Base-by-base conservation (phyloP, 179 eudicot species). In the Beta corolliflora region DNA sequence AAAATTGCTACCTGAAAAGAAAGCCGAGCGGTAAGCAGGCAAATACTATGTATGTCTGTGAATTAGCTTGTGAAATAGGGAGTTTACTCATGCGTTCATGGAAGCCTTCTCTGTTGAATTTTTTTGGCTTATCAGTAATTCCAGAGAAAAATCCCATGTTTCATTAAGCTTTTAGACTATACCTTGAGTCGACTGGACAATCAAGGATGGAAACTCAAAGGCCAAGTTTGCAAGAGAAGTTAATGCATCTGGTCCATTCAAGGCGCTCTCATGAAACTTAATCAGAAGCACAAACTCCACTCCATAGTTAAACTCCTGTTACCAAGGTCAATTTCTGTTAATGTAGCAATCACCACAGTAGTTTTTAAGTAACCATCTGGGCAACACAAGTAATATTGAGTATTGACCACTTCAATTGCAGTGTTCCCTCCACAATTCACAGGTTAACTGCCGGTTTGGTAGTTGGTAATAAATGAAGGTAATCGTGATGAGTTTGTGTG, bases 131-230 rank as follows among this genome's bases (percentile, higher is more conserved):
- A 44, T 36, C 10, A 4, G 23, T 75, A 44, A 59, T 19, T 48
- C 53, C 9, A 29, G 60, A 81, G 72, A 71, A 80, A 59, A 71
- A 3, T 59, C 66, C 64, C 72, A 76, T 46, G 36, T 59, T 55
- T 55, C 41, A 78, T 56, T 21, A 68, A 15, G 68, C 6, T 67
- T 18, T 67, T 25, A 64, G 54, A 25, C 45, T 53, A 72, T 77
- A 93, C 98, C 98, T 90, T 88, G 89, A 79, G 94, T 93, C 29
- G 87, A 86, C 85, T 94, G 98, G 63, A 91, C 94, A 75, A 94
- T 87, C 83, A 94, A 85, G 79, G 94, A 90, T 29, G 92, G 92
- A 85, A 85, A 93, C 76, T 90, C 88, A 53, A 59, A 63, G 18
- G 85, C 82, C 90, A 94, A 82, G 58, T 86, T 84, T 82, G 82